Base-by-base conservation (phyloP, 192 early-diverging fungal species). In the Entomortierella beljakovae region DNA sequence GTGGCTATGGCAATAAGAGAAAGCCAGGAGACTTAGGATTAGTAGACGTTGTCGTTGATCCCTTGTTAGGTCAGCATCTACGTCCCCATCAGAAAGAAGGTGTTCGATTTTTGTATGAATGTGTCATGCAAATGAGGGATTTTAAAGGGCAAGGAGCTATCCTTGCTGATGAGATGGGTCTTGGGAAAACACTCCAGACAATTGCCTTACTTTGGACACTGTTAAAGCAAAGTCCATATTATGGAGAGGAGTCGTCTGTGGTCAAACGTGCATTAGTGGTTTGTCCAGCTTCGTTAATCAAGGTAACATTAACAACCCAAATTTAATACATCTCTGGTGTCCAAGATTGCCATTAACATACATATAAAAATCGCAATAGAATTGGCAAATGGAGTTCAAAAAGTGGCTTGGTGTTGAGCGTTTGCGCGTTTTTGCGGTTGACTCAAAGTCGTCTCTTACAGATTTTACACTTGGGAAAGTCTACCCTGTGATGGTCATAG, bases 101-200 rank as follows among this genome's bases (percentile, higher is more conserved):
- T 2, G 76, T 87, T 16, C 49, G 46, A 13, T 87, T 86, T 42
- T 40, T 87, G 34, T 87, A 87, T 55, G 84, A 87, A 54, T 84
- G 84, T 33, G 61, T 87, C 3, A 84, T 85, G 79, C 82, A 81
- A 22, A 73, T 86, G 81, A 85, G 71, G 42, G 70, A 95, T 68
- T 88, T 91, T 50, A 92, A 95, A 66, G 89, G 91, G 3, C 82
- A 95, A 50, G 96, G 94, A 61, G 88, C 87, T 25, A 91, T 91
- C 48, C 58, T 91, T 15, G 90, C 90, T 1, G 90, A 91, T 61
- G 90, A 91, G 60, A 91, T 91, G 90, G 90, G 90, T 10, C 81
- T 90, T 15, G 81, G 85, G 59, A 86, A 94, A 71, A 90, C 89
- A 2, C 86, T 89, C 50, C 89, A 90, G 34, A 88, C 89, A 34